Conservation (phyloP, 345 rosid species). For the Lepidium aucheri region DNA sequence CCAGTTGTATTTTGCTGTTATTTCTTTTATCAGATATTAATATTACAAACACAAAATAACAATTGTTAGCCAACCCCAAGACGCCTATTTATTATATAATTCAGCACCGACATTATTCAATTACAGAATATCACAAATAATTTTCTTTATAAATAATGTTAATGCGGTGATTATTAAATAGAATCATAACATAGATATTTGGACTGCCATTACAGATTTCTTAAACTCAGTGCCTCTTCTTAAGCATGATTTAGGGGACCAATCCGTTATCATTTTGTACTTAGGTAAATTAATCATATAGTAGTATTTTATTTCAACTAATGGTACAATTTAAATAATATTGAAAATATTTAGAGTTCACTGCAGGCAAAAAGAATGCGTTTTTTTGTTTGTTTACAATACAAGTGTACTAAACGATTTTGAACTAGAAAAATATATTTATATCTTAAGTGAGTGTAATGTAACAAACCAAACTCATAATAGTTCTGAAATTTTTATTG, state of each 20-base stretch:
- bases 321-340: background rate
- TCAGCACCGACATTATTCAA: constrained; percentile 23
- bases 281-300: background rate
- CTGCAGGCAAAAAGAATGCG: background rate
- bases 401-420: background rate
- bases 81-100: constrained; percentile 5
- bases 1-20: constrained; percentile 23
- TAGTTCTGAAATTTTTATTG: background rate
- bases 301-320: background rate
- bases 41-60: constrained; percentile 11
- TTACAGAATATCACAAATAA: background rate
- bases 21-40: background rate
- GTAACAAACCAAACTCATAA: background rate
- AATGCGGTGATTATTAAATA: constrained; percentile 20
- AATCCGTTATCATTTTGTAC: constrained; percentile 2
- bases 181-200: constrained; percentile 4
- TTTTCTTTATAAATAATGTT: background rate
- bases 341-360: background rate
- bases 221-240: constrained; percentile 17
- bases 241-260: constrained; percentile 11
- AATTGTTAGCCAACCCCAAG: constrained; percentile 20
- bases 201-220: constrained; percentile 1
- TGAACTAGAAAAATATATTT: background rate
- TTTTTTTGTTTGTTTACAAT: too few species aligned
- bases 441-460: background rate